Conservation (phyloP, 495 filamentous ascomycete species). For the Chaetomium tenue region DNA sequence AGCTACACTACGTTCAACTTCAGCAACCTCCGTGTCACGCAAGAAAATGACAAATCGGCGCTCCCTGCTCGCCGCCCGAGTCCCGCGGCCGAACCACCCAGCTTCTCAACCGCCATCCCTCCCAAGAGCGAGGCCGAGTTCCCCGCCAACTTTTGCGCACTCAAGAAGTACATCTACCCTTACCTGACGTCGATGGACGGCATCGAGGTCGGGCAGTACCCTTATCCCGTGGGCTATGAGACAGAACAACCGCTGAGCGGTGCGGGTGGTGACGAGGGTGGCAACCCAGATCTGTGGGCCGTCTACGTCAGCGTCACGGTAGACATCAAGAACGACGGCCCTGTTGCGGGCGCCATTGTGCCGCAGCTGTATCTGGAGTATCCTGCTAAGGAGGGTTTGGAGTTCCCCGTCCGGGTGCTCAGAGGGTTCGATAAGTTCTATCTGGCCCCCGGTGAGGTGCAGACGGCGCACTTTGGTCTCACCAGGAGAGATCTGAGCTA, state of each 20-base stretch:
- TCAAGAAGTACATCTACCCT: constrained; percentile 85
- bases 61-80: constrained; percentile 60
- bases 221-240: constrained; percentile 72
- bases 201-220: constrained; percentile 56
- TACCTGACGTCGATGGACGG: constrained; percentile 65
- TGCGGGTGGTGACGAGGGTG: constrained; percentile 78
- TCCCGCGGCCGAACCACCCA: constrained; percentile 57
- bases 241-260: constrained; percentile 54
- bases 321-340: constrained; percentile 70
- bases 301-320: constrained; percentile 60
- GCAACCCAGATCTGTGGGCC: constrained; percentile 81
- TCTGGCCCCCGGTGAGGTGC: constrained; percentile 56
- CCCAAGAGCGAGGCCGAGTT: constrained; percentile 59
- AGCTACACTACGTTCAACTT: constrained; percentile 81
- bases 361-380: constrained; percentile 82
- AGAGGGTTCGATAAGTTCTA: constrained; percentile 78
- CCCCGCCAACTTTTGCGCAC: constrained; percentile 62
- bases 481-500: constrained; percentile 76
- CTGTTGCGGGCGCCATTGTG: constrained; percentile 64
- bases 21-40: constrained; percentile 53
- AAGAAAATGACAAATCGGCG: constrained; percentile 55
- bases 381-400: constrained; percentile 57
- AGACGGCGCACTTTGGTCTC: constrained; percentile 64
- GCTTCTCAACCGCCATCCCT: constrained; percentile 58
- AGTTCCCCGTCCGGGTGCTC: constrained; percentile 74